Evolutionary conservation across 1,284 basidiomycete genomes (phyloP).

Genomic region (Ustilago lituana): DNA sequence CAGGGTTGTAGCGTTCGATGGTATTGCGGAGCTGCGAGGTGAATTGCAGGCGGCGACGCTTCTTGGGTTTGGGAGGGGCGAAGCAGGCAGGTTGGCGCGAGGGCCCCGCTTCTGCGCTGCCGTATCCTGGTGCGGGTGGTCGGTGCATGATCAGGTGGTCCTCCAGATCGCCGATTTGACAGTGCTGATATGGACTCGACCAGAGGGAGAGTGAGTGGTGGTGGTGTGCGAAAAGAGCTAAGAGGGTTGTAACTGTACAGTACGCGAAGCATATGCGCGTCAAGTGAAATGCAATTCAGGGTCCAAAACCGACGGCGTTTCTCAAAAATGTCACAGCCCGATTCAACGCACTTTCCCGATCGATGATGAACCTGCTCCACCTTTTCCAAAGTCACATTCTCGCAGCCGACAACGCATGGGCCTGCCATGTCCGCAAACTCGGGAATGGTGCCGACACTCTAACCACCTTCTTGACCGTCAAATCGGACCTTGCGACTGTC

Average conservation of each 20-base stretch:
- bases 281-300: conserved; percentile 11
- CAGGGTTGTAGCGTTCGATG: conserved; percentile 49
- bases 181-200: no score
- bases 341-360: neutral
- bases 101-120: conserved; percentile 19
- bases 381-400: conserved; percentile 2
- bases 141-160: conserved; percentile 14
- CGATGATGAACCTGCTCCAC: neutral
- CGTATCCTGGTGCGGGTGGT: neutral
- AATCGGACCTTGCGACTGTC: neutral
- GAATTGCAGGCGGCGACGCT: conserved; percentile 46
- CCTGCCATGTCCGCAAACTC: no score
- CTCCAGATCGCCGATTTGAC: no score
- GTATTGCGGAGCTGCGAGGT: conserved; percentile 34
- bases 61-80: conserved; percentile 18
- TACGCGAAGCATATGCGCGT: conserved; percentile 10
- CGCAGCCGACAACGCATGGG: conserved; percentile 1
- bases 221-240: no score
- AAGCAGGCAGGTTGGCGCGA: conserved; percentile 20
- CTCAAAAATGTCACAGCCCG: no score
- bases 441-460: neutral
- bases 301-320: no score
- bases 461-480: neutral
- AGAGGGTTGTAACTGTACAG: no score
- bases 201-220: no score